These are phyloP conservation scores for Fusarium gaditjirri DNA, from an alignment of 2,329 filamentous ascomycete species.

Conservation along the genomic window DNA sequence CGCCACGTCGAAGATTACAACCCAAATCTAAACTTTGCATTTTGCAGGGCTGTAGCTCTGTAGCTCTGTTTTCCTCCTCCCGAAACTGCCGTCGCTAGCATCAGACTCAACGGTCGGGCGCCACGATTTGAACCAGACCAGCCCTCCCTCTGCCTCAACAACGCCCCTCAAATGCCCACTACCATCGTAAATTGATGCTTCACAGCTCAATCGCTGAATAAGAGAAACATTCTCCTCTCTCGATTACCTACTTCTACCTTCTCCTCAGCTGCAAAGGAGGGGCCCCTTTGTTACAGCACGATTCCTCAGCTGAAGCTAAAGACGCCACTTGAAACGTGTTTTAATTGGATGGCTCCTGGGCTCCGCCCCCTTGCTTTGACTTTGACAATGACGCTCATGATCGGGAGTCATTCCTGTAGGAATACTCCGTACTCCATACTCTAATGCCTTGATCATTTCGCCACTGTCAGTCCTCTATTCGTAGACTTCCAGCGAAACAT, in stretches of 20 bases:
- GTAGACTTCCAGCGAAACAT: accelerated
- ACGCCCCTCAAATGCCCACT: neutral
- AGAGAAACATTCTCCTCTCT: neutral
- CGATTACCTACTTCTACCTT: neutral
- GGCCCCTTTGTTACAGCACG: neutral
- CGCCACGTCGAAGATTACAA: neutral
- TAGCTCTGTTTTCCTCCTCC: neutral
- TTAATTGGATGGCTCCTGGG: constrained; percentile 17
- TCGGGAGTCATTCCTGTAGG: neutral
- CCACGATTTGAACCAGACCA: neutral
- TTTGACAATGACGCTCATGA: neutral
- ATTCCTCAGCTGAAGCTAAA: constrained; percentile 22
- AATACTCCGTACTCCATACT: neutral
- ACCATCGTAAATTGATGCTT: neutral
- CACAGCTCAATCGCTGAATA: accelerated
- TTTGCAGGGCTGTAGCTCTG: neutral
- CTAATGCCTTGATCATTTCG: neutral
- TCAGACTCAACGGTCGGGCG: constrained; percentile 1
- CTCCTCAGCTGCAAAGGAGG: neutral
- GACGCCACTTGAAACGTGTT: constrained; percentile 19
- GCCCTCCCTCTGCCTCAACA: neutral
- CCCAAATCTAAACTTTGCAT: neutral
- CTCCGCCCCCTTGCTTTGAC: constrained; percentile 6
- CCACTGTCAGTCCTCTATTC: too few species aligned
- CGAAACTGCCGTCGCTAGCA: neutral